Percentiles rank a stretch among this genome's conserved stretches.
phyloP scores from a whole-genome alignment of 495 filamentous ascomycete genomes.

The Lasiosphaeria hispida region DNA sequence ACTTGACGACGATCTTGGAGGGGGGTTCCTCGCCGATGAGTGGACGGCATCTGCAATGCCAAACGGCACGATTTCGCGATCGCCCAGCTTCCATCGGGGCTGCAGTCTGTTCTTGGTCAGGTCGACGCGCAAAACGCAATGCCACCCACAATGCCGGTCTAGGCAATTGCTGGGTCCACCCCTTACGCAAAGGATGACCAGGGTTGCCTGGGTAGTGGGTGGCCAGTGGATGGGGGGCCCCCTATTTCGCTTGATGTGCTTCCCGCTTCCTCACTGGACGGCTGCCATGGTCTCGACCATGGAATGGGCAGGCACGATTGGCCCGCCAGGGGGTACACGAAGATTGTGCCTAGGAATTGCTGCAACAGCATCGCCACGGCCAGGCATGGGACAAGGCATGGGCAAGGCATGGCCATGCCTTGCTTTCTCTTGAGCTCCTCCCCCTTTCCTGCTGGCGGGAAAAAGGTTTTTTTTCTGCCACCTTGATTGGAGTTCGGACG shows the following conservation, averaged over 20 bases:
- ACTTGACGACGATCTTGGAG: background rate
- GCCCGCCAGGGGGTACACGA: background rate
- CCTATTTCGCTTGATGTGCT: constrained; percentile 6
- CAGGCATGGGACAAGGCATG: background rate
- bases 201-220: background rate
- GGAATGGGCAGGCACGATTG: constrained; percentile 1
- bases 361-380: background rate
- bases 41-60: background rate
- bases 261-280: background rate
- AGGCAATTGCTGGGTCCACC: background rate
- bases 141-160: background rate
- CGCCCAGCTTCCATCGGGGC: background rate
- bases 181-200: background rate
- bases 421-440: background rate
- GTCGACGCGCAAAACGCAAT: background rate
- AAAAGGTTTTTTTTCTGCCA: background rate
- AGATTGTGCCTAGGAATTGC: constrained; percentile 2
- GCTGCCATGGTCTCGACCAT: background rate
- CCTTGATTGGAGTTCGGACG: constrained; percentile 6
- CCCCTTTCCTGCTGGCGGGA: background rate
- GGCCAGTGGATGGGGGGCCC: background rate
- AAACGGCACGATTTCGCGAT: background rate
- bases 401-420: too few relatives aligned
- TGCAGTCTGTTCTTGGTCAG: background rate
- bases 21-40: background rate